A percentile compares a stretch with the other conserved stretches of the same genome.
These are phyloP conservation scores for Alternaria gansuensis DNA, from an alignment of 2,329 filamentous ascomycete species.

Conservation along the genomic window DNA sequence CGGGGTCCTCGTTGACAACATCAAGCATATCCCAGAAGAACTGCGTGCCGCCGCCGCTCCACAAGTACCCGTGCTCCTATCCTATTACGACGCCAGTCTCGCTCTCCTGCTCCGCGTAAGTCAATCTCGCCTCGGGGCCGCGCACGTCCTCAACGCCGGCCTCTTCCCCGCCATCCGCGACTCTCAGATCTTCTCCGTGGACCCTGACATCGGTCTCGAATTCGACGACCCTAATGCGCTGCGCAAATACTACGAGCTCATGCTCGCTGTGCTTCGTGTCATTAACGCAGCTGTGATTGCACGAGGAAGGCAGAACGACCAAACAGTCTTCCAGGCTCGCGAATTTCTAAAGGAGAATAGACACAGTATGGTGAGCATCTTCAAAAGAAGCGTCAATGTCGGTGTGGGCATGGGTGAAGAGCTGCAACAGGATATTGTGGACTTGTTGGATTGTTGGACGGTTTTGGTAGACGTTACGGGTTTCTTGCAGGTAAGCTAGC, in stretches of 20 bases:
- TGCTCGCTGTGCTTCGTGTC: slow-evolving; percentile 81
- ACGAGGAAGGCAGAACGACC: slow-evolving; percentile 80
- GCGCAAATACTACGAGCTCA: slow-evolving; percentile 82
- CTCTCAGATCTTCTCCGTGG: slow-evolving; percentile 85
- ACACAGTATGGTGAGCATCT: slow-evolving; percentile 82
- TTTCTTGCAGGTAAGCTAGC: slow-evolving; percentile 78
- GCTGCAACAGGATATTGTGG: slow-evolving; percentile 71
- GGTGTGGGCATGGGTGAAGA: slow-evolving; percentile 63
- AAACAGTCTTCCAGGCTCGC: slow-evolving; percentile 75
- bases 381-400: slow-evolving; percentile 88
- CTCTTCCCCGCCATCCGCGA: slow-evolving; percentile 82
- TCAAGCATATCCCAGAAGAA: slow-evolving; percentile 79
- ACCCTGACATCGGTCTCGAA: slow-evolving; percentile 89
- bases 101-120: slow-evolving; percentile 84
- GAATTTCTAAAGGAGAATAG: slow-evolving; percentile 84
- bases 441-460: slow-evolving; percentile 85
- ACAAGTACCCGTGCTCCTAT: slow-evolving; percentile 65
- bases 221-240: slow-evolving; percentile 74
- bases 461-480: slow-evolving; percentile 82
- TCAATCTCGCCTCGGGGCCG: slow-evolving; percentile 84
- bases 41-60: slow-evolving; percentile 52
- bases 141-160: slow-evolving; percentile 86
- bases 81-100: slow-evolving; percentile 76
- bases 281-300: slow-evolving; percentile 83
- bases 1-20: slow-evolving; percentile 85